Conservation (phyloP, 2,329 filamentous ascomycete genomes). For the Exophiala aquamarina region DNA sequence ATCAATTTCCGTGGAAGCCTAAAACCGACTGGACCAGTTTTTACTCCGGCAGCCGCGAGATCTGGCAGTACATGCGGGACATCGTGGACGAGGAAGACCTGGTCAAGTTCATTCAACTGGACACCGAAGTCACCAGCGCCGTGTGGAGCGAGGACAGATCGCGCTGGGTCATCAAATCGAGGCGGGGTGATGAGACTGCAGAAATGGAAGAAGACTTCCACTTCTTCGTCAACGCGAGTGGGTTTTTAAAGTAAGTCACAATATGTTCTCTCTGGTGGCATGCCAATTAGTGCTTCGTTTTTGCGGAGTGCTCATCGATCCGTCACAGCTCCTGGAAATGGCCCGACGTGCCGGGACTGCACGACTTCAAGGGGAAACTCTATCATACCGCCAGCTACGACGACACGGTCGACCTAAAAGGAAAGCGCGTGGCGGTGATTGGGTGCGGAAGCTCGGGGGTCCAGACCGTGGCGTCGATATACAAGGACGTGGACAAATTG, state of each 20-base stretch:
- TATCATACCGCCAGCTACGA: conserved; percentile 41
- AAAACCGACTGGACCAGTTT: conserved; percentile 15
- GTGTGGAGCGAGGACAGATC: background rate
- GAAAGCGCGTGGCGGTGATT: conserved; percentile 55
- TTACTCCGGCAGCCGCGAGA: conserved; percentile 16
- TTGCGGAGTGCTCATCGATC: background rate
- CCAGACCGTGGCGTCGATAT: conserved; percentile 39
- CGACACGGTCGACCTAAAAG: conserved; percentile 49
- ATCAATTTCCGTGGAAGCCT: background rate
- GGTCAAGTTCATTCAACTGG: conserved; percentile 20
- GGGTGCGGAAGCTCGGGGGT: conserved; percentile 64
- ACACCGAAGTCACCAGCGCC: too few relatives aligned
- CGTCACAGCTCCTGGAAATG: conserved; percentile 47
- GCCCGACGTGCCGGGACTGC: conserved; percentile 30
- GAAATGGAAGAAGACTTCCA: conserved; percentile 40
- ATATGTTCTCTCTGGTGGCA: too few relatives aligned
- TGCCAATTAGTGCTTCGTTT: too few relatives aligned
- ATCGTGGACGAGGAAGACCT: conserved; percentile 18
- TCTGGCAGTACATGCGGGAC: conserved; percentile 11
- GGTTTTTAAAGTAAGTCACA: conserved; percentile 47
- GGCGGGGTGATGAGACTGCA: background rate
- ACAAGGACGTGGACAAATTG: conserved; percentile 33
- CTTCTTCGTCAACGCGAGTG: conserved; percentile 58
- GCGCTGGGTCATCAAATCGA: background rate
- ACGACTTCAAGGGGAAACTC: conserved; percentile 28